These are phyloP conservation scores for Rhinocladiella mackenziei DNA, from an alignment of 2,329 filamentous ascomycete genomes.

Conservation along the genomic window DNA sequence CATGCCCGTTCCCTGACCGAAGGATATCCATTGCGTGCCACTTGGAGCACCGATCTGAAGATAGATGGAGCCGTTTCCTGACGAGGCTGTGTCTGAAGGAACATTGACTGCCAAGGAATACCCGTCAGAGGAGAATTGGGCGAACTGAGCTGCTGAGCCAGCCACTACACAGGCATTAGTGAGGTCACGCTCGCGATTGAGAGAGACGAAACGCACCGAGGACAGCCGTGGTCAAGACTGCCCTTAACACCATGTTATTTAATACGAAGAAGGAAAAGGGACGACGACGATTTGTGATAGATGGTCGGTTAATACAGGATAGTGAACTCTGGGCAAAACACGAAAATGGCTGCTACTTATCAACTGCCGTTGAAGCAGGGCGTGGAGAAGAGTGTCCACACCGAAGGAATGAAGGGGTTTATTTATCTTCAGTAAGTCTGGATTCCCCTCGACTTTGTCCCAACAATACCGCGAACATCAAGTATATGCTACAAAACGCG, in stretches of 20 bases:
- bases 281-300: too few species aligned
- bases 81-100: conserved; percentile 49
- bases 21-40: conserved; percentile 51
- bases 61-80: conserved; percentile 53
- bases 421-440: too few species aligned
- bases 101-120: conserved; percentile 48
- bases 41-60: conserved; percentile 55
- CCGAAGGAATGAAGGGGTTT: too few species aligned
- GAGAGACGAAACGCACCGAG: conserved; percentile 11
- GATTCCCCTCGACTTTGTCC: too few species aligned
- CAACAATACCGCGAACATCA: too few species aligned
- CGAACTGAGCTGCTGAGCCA: conserved; percentile 25
- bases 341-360: too few species aligned
- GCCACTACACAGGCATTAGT: conserved; percentile 35
- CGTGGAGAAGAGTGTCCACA: too few species aligned
- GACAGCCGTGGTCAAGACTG: conserved; percentile 16
- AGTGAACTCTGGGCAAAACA: too few species aligned
- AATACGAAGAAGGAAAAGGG: too few species aligned
- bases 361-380: too few species aligned
- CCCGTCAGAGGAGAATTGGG: conserved; percentile 11
- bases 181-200: conserved; percentile 8
- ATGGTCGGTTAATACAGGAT: too few species aligned
- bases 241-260: conserved; percentile 17
- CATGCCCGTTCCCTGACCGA: conserved; percentile 56
- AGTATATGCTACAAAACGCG: too few species aligned